Percentiles rank a stretch among this genome's conserved stretches.
These are phyloP conservation scores for Licmophora abbreviata DNA, from an alignment of 108 stramenopile genomes.

Conservation along the genomic window DNA sequence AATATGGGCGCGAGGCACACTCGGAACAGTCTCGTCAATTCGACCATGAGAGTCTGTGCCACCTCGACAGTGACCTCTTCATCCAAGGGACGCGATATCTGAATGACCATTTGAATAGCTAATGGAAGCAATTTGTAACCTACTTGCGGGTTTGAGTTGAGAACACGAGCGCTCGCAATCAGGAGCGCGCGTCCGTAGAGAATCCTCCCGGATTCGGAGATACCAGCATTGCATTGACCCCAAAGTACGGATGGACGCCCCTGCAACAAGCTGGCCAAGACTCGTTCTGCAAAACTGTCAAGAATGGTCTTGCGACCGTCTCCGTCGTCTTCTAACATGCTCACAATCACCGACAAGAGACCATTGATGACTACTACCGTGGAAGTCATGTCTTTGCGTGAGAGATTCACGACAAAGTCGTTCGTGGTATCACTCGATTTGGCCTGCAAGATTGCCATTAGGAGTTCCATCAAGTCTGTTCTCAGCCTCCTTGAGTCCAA, in stretches of 20 bases:
- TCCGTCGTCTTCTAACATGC: constrained; percentile 29
- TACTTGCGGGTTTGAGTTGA: constrained; percentile 11
- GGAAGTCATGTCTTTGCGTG: constrained; percentile 21
- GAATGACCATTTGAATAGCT: constrained; percentile 39
- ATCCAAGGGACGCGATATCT: constrained; percentile 26
- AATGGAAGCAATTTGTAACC: constrained; percentile 42
- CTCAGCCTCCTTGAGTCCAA: constrained; percentile 36
- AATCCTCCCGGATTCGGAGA: constrained; percentile 16
- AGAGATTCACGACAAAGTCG: constrained; percentile 16
- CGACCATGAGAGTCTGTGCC: constrained; percentile 21
- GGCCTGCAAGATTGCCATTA: constrained; percentile 28
- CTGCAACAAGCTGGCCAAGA: constrained; percentile 51
- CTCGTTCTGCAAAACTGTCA: constrained; percentile 40
- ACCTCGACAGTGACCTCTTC: constrained; percentile 28
- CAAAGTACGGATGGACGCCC: constrained; percentile 30
- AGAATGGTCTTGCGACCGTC: constrained; percentile 7
- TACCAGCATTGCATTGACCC: constrained; percentile 15
- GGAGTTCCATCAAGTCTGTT: constrained; percentile 33
- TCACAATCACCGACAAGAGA: constrained; percentile 32
- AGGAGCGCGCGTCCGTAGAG: constrained; percentile 45
- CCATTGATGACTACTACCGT: constrained; percentile 25
- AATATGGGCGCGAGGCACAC: too few species aligned
- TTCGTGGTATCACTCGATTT: constrained; percentile 7
- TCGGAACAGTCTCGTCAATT: constrained; percentile 33
- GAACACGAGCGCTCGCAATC: constrained; percentile 31